These are phyloP conservation scores for Thelonectria olida DNA, from an alignment of 2,329 filamentous ascomycete species.

Conservation along the genomic window DNA sequence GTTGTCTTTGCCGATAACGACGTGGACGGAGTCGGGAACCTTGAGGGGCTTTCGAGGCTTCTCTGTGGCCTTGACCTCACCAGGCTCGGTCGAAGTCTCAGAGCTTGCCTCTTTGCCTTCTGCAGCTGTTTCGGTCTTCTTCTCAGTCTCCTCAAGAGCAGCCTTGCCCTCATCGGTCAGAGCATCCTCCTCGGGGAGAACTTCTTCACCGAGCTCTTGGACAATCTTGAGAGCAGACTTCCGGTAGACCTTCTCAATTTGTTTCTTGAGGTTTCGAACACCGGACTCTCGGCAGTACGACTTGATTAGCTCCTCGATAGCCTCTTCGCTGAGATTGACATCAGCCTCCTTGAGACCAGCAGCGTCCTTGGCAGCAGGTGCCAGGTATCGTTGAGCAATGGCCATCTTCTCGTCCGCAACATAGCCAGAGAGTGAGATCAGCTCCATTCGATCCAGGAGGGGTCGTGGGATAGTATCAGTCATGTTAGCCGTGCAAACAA, in stretches of 20 bases:
- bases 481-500: slow-evolving; percentile 99
- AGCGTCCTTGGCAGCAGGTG: slow-evolving; percentile 92
- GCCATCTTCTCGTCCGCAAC: slow-evolving; percentile 99
- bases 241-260: slow-evolving; percentile 98
- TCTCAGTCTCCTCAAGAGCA: slow-evolving; percentile 75
- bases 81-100: slow-evolving; percentile 43
- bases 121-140: slow-evolving; percentile 69
- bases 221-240: slow-evolving; percentile 98
- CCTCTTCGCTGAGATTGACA: slow-evolving; percentile 85
- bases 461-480: slow-evolving; percentile 97
- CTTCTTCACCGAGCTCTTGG: slow-evolving; percentile 88
- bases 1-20: slow-evolving; percentile 87
- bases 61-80: slow-evolving; percentile 61
- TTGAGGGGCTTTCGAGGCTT: slow-evolving; percentile 78
- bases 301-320: slow-evolving; percentile 97
- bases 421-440: slow-evolving; percentile 95
- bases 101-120: slow-evolving; percentile 43
- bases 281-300: slow-evolving; percentile 98
- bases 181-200: slow-evolving; percentile 80
- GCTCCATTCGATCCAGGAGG: slow-evolving; percentile 95
- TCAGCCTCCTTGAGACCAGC: slow-evolving; percentile 91
- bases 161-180: slow-evolving; percentile 87
- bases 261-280: slow-evolving; percentile 97
- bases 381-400: slow-evolving; percentile 92
- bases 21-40: slow-evolving; percentile 87